These are phyloP conservation scores for Patellifolia procumbens DNA, from an alignment of 179 eudicot species.

Conservation along the genomic window DNA sequence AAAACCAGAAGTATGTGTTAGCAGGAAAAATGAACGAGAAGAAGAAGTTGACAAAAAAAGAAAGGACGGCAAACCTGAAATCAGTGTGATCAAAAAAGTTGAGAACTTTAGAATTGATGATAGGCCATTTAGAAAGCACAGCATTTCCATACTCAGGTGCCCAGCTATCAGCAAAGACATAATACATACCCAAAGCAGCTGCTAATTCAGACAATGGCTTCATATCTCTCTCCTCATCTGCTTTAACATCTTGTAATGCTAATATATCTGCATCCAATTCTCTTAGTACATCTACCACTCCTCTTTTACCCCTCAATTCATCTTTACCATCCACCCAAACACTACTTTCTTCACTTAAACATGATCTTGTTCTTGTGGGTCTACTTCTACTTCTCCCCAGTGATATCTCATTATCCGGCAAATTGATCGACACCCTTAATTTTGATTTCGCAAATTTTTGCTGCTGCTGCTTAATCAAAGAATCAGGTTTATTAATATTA, in stretches of 20 bases:
- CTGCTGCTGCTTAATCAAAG: slow-evolving; percentile 37
- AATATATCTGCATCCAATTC: slow-evolving; percentile 78
- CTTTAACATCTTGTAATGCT: slow-evolving; percentile 83
- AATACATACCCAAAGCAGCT: slow-evolving; percentile 70
- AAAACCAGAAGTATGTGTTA: neutral
- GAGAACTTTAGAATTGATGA: slow-evolving; percentile 60
- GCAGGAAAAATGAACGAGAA: too few relatives aligned
- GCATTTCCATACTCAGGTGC: slow-evolving; percentile 96
- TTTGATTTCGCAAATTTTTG: slow-evolving; percentile 55
- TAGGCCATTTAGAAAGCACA: slow-evolving; percentile 81
- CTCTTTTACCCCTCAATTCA: slow-evolving; percentile 26
- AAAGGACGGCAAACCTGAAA: slow-evolving; percentile 56
- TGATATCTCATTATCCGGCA: slow-evolving; percentile 88
- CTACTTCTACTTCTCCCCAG: slow-evolving; percentile 52
- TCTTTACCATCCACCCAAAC: slow-evolving; percentile 14
- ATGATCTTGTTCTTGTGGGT: slow-evolving; percentile 39
- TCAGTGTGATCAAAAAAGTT: slow-evolving; percentile 76
- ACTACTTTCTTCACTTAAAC: slow-evolving; percentile 26
- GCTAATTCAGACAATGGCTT: slow-evolving; percentile 81
- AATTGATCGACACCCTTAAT: slow-evolving; percentile 72
- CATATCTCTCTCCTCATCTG: slow-evolving; percentile 83
- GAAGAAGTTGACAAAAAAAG: too few relatives aligned
- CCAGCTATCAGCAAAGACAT: slow-evolving; percentile 94
- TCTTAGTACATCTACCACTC: slow-evolving; percentile 66
- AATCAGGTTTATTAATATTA: slow-evolving; percentile 8